phyloP scores from a whole-genome alignment of 768 basidiomycete genomes.

The Mycena polygramma region DNA sequence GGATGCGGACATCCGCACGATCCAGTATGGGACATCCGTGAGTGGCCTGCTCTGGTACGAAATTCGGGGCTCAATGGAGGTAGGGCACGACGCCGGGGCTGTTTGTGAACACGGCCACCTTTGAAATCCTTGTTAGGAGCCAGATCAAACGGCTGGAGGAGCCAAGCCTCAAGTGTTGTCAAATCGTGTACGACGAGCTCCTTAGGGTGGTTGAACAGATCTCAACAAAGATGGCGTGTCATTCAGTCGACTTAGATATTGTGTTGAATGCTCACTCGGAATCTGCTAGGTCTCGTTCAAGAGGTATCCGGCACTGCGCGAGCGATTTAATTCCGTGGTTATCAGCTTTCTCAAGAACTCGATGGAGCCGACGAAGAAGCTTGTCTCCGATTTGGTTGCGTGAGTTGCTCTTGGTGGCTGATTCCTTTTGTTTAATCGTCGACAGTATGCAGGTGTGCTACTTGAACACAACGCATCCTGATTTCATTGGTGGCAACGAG shows the following conservation, averaged over 20 bases:
- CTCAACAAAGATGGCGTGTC: slow-evolving; percentile 73
- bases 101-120: slow-evolving; percentile 96
- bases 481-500: slow-evolving; percentile 97
- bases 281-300: slow-evolving; percentile 87
- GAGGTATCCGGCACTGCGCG: slow-evolving; percentile 94
- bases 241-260: neutral
- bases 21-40: slow-evolving; percentile 97
- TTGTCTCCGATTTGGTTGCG: slow-evolving; percentile 93
- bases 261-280: neutral
- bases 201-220: slow-evolving; percentile 95
- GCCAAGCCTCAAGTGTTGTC: slow-evolving; percentile 92
- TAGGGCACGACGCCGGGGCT: slow-evolving; percentile 96
- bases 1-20: slow-evolving; percentile 96
- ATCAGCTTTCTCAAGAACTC: slow-evolving; percentile 96
- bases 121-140: slow-evolving; percentile 98
- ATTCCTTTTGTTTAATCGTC: neutral
- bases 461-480: slow-evolving; percentile 98
- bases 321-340: slow-evolving; percentile 96
- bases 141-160: slow-evolving; percentile 98
- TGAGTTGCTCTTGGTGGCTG: slow-evolving; percentile 54
- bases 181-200: slow-evolving; percentile 96
- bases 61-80: neutral
- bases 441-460: slow-evolving; percentile 97
- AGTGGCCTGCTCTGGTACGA: slow-evolving; percentile 41
- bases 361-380: slow-evolving; percentile 96